Evolutionary conservation across 805 yeast species (phyloP).

Genomic region (Candida ovalis): DNA sequence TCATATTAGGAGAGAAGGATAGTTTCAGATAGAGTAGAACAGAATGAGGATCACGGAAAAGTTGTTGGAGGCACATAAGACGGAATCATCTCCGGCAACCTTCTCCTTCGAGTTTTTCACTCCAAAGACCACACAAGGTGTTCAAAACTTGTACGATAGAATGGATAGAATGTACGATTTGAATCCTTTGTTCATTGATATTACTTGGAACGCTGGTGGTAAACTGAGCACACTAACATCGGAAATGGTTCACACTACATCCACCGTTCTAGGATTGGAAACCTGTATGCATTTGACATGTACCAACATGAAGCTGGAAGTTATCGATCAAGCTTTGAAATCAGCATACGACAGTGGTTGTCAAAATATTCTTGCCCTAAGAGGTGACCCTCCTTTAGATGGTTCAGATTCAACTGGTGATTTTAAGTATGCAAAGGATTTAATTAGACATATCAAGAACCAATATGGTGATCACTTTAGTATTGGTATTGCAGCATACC

Average conservation of each 20-base stretch:
- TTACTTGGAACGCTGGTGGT: constrained; percentile 99
- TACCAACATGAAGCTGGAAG: constrained; percentile 81
- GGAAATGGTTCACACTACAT: constrained; percentile 89
- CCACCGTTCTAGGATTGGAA: constrained; percentile 84
- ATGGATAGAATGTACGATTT: constrained; percentile 96
- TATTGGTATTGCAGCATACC: constrained; percentile 96
- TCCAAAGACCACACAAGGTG: constrained; percentile 96
- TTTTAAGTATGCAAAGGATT: constrained; percentile 83
- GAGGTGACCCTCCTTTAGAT: constrained; percentile 92
- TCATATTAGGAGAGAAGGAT: too few species aligned
- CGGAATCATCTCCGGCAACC: constrained; percentile 47
- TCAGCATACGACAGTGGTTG: constrained; percentile 90
- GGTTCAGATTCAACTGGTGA: constrained; percentile 76
- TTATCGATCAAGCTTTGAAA: constrained; percentile 80
- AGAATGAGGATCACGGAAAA: constrained; percentile 46
- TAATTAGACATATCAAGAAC: constrained; percentile 68
- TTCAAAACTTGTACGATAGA: constrained; percentile 90
- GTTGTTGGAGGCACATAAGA: constrained; percentile 36
- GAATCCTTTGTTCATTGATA: constrained; percentile 88
- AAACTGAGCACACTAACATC: constrained; percentile 77
- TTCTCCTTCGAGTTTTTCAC: constrained; percentile 96
- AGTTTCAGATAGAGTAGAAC: not conserved
- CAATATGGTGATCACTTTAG: constrained; percentile 86
- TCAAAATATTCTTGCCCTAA: constrained; percentile 86
- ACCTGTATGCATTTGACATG: constrained; percentile 99